Evolutionary conservation across 2,329 filamentous ascomycete genomes (phyloP).

Genomic region (Colletotrichum cuscutae): DNA sequence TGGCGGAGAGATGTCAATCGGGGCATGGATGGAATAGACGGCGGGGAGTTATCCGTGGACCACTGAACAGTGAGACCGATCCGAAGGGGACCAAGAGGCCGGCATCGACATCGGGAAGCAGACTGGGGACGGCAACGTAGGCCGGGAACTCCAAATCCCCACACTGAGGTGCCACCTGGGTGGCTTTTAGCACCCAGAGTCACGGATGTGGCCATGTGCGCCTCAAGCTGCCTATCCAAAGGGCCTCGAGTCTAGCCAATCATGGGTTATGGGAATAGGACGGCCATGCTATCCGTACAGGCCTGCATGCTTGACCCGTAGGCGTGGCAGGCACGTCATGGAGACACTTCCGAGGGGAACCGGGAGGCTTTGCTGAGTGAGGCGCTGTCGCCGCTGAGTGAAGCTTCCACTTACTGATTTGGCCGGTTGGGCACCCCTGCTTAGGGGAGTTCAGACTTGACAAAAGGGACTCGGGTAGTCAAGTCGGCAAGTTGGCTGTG

Average conservation of each 20-base stretch:
- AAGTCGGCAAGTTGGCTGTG: slow-evolving; percentile 31
- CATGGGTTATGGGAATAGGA: not conserved
- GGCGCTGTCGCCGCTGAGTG: not conserved
- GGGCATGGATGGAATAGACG: slow-evolving; percentile 6
- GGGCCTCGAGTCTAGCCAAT: not conserved
- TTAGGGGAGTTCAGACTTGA: slow-evolving; percentile 8
- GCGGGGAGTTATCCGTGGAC: slow-evolving; percentile 17
- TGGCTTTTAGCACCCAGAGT: not conserved
- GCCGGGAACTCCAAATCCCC: slow-evolving; percentile 31
- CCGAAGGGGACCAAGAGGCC: slow-evolving; percentile 21
- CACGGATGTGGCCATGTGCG: not conserved
- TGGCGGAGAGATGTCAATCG: slow-evolving; percentile 7
- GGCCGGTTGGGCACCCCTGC: slow-evolving; percentile 23
- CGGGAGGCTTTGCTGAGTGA: not conserved
- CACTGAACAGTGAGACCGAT: slow-evolving; percentile 7
- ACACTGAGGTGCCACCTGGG: not conserved
- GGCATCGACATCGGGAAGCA: slow-evolving; percentile 30
- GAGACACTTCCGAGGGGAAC: not conserved
- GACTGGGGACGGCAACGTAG: slow-evolving; percentile 22
- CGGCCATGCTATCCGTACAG: not conserved
- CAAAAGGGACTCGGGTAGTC: slow-evolving; percentile 29
- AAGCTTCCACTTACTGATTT: not conserved
- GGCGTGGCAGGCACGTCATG: not conserved
- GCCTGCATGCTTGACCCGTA: not conserved
- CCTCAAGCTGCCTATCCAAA: not conserved